Evolutionary conservation across 2,329 filamentous ascomycete genomes (phyloP), one percentile per base, ranked within the genome.

Genomic region (Grosmannia huntii): DNA sequence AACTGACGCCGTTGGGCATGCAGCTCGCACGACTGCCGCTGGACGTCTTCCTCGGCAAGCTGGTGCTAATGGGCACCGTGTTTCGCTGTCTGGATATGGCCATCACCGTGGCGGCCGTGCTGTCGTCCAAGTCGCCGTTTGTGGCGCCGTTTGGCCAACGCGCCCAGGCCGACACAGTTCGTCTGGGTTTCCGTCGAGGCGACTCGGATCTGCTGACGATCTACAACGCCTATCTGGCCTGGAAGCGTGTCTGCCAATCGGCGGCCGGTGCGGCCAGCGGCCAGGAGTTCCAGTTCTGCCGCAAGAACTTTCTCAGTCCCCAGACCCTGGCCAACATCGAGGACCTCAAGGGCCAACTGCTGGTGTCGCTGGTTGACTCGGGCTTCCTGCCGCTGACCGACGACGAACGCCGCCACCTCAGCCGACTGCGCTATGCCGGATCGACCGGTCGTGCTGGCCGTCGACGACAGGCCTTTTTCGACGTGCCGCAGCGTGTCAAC

Each of bases 71-170:
- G 41, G 90, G 90, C 0, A 84, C 85, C 5, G 83, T 95, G 46
- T 96, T 96, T 74, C 87, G 86, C 66, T 97, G 92, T 66, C 78
- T 97, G 4, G 94, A 99, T 71, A 91, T 92, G 69, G 84, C 89
- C 19, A 81, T 97, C 56, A 97, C 91, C 2, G 87, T 95, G 58
- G 94, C 95, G 7, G 92, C 94, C 9, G 92, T 96, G 28, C 73
- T 99, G 1, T 96, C 91, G 2, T 95, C 90, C 31, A 99, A 97
- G 68, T 95, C 91, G 0, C 94, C 92, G 0, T 97, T 97, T 69
- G 80, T 92, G 0, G 87, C 88, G 2, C 88, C 91, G 0, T 90
- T 96, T 69, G 89, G 90, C 2, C 87, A 90, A 53, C 85, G 88
- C 56, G 80, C 84, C 48, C 89, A 95, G 67, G 90, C 90, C 41